phyloP scores from a whole-genome alignment of 139 green algal genomes.

The Chlamydomonas sp. region DNA sequence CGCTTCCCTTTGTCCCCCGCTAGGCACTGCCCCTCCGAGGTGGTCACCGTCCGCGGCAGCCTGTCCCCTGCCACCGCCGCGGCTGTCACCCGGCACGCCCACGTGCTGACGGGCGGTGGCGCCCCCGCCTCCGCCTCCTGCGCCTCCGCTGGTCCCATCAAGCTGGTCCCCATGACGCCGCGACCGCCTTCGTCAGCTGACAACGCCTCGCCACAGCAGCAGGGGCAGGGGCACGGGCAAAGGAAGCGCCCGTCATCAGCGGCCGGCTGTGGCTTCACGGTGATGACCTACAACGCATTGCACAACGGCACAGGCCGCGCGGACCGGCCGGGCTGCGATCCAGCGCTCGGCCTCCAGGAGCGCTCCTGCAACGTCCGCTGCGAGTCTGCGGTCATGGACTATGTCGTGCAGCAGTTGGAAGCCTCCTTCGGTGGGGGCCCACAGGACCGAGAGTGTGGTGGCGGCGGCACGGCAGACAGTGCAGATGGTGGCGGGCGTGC shows the following conservation, averaged over 20 bases:
- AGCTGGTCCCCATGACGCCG: conserved; percentile 16
- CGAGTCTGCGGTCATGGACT: too few relatives aligned
- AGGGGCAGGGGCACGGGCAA: not conserved
- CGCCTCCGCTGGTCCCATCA: not conserved
- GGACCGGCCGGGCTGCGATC: too few relatives aligned
- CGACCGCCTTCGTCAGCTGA: too few relatives aligned
- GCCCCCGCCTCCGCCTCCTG: not conserved
- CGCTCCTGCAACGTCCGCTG: too few relatives aligned
- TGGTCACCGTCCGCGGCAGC: conserved; percentile 39
- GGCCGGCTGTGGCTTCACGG: not conserved
- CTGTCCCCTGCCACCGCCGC: conserved; percentile 49
- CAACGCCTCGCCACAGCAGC: not conserved
- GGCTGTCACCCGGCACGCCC: not conserved
- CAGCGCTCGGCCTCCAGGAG: too few relatives aligned
- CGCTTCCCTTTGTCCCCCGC: conserved; percentile 10
- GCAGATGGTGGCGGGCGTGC: not conserved
- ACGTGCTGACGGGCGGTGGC: not conserved
- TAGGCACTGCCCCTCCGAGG: conserved; percentile 39
- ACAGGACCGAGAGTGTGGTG: too few relatives aligned
- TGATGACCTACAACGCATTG: not conserved
- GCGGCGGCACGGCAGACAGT: not conserved
- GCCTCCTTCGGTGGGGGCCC: not conserved
- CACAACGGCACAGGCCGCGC: too few relatives aligned
- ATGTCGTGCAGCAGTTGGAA: not conserved
- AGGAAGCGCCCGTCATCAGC: too few relatives aligned